Conservation (phyloP, 441 rosid genomes). For the Adansonia madagascariensis region DNA sequence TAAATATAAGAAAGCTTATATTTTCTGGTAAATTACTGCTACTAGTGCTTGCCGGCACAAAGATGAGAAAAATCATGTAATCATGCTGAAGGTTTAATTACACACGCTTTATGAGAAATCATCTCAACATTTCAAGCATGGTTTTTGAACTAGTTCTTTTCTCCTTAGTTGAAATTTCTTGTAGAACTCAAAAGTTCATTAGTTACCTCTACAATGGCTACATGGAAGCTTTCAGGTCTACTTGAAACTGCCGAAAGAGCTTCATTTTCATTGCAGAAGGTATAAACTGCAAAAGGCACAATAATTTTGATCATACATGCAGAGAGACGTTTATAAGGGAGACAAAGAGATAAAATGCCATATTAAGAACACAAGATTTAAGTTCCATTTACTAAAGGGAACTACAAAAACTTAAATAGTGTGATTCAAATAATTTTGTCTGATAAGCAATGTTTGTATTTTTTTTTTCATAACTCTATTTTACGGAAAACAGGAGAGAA, state of each 20-base stretch:
- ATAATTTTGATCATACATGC: conserved; percentile 7
- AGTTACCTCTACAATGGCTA: conserved; percentile 84
- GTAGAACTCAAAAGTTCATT: conserved; percentile 19
- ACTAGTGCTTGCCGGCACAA: neutral
- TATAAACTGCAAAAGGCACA: conserved; percentile 59
- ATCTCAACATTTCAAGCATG: conserved; percentile 11
- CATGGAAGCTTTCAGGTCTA: conserved; percentile 72
- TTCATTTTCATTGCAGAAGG: conserved; percentile 71
- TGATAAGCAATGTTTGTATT: neutral
- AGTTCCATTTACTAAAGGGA: neutral
- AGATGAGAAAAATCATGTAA: neutral
- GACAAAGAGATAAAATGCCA: conserved; percentile 1
- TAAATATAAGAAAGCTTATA: neutral
- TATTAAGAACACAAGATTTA: neutral
- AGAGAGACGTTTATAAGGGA: neutral
- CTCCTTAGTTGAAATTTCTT: neutral
- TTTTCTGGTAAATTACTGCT: neutral
- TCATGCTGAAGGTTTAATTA: conserved; percentile 17
- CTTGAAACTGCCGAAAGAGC: conserved; percentile 67
- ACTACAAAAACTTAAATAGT: conserved; percentile 6
- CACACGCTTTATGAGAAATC: neutral
- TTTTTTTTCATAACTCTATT: neutral
- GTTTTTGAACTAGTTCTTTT: neutral
- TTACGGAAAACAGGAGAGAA: neutral
- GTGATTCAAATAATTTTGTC: neutral